phyloP scores from a whole-genome alignment of 371 early-diverging fungal genomes.

The Paraphysoderma sedebokerense region DNA sequence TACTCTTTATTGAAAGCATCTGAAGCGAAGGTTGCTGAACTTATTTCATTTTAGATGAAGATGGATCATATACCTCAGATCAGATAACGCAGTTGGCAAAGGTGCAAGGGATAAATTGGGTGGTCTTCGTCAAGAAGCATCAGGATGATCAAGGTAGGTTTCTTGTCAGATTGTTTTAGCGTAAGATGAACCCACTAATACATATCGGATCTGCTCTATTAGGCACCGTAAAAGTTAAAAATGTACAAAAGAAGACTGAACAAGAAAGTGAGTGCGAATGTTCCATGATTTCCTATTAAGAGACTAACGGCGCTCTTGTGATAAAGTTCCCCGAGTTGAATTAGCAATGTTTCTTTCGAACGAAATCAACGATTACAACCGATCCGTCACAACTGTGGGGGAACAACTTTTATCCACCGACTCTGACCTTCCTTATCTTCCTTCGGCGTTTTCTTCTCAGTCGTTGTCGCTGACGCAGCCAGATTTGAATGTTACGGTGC shows the following conservation, averaged over 20 bases:
- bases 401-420: neutral
- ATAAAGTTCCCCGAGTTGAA: neutral
- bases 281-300: neutral
- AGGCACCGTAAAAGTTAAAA: constrained; percentile 50
- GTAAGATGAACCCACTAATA: constrained; percentile 3
- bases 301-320: neutral
- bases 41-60: constrained; percentile 17
- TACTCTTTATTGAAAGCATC: neutral
- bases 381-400: neutral
- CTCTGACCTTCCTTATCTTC: constrained; percentile 1
- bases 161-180: neutral
- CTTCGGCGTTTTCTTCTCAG: neutral
- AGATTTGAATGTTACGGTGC: constrained; percentile 2
- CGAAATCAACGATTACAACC: neutral
- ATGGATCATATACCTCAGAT: constrained; percentile 42
- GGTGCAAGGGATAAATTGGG: constrained; percentile 57
- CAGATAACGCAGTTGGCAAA: constrained; percentile 37
- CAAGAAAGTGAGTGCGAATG: constrained; percentile 22
- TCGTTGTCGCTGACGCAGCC: constrained; percentile 2
- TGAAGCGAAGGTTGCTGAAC: too few relatives aligned
- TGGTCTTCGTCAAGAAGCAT: constrained; percentile 49
- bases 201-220: constrained; percentile 10
- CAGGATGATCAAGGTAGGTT: constrained; percentile 14
- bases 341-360: neutral
- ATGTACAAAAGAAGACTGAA: constrained; percentile 44